Evolutionary conservation across 768 basidiomycete genomes (phyloP).

Genomic region (Hygrocybe coccinea): DNA sequence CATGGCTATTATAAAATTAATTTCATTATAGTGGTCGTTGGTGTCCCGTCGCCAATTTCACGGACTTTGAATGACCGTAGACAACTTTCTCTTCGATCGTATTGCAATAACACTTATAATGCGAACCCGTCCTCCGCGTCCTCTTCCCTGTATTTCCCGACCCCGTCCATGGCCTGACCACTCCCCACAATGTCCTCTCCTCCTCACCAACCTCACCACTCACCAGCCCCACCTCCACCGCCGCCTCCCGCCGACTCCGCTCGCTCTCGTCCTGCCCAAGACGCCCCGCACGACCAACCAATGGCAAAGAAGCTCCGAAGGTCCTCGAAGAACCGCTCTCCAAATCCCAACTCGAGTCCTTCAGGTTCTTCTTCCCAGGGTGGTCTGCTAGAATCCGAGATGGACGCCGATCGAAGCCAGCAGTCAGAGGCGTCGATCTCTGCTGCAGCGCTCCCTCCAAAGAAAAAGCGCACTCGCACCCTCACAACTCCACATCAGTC

Average conservation of each 20-base stretch:
- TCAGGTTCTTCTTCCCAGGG: slow-evolving; percentile 48
- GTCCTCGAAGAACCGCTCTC: slow-evolving; percentile 17
- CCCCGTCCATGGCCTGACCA: neutral
- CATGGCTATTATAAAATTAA: too few relatives aligned
- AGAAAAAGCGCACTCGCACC: slow-evolving; percentile 80
- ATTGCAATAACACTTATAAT: too few relatives aligned
- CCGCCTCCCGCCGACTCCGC: neutral
- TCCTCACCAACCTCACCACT: neutral
- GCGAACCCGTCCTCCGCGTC: too few relatives aligned
- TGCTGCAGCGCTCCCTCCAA: slow-evolving; percentile 45
- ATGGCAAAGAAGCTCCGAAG: slow-evolving; percentile 20
- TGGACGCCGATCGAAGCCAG: slow-evolving; percentile 42
- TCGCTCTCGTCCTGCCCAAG: neutral
- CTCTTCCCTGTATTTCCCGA: too few relatives aligned
- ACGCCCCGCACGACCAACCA: neutral
- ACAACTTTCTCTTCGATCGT: too few relatives aligned
- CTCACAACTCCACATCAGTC: slow-evolving; percentile 86
- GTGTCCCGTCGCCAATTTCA: too few relatives aligned
- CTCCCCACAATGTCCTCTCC: neutral
- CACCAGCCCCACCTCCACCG: neutral
- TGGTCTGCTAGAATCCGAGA: slow-evolving; percentile 57
- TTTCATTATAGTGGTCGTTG: too few relatives aligned
- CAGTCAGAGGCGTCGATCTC: slow-evolving; percentile 35
- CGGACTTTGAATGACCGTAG: too few relatives aligned
- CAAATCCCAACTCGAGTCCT: slow-evolving; percentile 32